Evolutionary conservation across 352 stramenopile genomes (phyloP).

Genomic region (Pythium sp.): DNA sequence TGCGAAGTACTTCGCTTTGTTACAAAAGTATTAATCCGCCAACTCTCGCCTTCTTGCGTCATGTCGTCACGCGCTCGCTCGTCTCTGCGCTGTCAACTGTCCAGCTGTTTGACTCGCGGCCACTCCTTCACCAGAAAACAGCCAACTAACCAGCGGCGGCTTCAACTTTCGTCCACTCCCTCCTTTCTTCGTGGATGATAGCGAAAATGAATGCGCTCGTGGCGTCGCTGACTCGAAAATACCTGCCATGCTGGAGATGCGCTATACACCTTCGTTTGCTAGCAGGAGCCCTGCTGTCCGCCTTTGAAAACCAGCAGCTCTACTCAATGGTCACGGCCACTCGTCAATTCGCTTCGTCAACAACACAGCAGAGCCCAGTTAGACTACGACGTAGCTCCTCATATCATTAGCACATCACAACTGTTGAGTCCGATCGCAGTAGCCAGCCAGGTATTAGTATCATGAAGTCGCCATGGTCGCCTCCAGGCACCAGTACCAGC

Average conservation of each 20-base stretch:
- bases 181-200: background rate
- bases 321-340: background rate
- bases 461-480: slow-evolving; percentile 15
- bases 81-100: too few relatives aligned
- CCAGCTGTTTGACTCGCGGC: background rate
- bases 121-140: slow-evolving; percentile 5
- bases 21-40: too few relatives aligned
- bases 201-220: background rate
- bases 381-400: background rate
- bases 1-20: too few relatives aligned
- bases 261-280: background rate
- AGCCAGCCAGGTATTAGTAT: background rate
- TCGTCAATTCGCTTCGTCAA: slow-evolving; percentile 6
- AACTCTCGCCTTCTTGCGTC: too few relatives aligned
- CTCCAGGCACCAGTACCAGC: background rate
- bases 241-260: background rate
- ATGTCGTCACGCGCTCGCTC: too few relatives aligned
- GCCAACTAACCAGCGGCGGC: background rate
- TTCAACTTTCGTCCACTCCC: slow-evolving; percentile 7
- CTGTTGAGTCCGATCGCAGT: background rate
- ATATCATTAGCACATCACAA: background rate
- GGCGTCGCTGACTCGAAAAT: background rate
- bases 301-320: background rate
- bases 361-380: background rate
- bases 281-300: background rate